phyloP scores from a whole-genome alignment of 2,329 filamentous ascomycete genomes.

The Claviceps digitariae region DNA sequence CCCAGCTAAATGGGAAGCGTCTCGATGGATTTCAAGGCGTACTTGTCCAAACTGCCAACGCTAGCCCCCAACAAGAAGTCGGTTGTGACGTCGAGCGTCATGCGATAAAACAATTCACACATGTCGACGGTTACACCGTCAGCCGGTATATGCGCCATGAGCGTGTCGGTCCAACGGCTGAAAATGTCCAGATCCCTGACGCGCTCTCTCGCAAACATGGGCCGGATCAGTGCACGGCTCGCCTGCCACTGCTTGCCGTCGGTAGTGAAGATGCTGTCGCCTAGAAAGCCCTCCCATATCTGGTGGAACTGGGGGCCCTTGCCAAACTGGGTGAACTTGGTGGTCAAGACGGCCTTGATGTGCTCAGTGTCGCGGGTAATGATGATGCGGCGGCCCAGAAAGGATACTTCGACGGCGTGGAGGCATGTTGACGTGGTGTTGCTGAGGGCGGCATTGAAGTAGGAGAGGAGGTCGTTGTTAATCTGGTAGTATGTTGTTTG shows the following conservation, averaged over 20 bases:
- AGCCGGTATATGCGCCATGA: slow-evolving; percentile 2
- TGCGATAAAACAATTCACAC: neutral
- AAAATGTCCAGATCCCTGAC: slow-evolving; percentile 70
- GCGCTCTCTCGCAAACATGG: slow-evolving; percentile 76
- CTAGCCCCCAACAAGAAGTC: neutral
- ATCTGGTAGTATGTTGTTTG: slow-evolving; percentile 3
- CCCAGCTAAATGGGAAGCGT: too few species aligned
- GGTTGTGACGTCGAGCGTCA: neutral
- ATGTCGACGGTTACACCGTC: slow-evolving; percentile 1
- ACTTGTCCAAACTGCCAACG: slow-evolving; percentile 21
- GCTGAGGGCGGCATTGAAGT: neutral
- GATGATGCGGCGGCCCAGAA: slow-evolving; percentile 44
- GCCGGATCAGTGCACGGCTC: slow-evolving; percentile 64
- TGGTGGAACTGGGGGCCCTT: slow-evolving; percentile 63
- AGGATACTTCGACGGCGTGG: slow-evolving; percentile 34
- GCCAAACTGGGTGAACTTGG: slow-evolving; percentile 72
- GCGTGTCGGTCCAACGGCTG: slow-evolving; percentile 28
- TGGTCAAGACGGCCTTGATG: slow-evolving; percentile 75
- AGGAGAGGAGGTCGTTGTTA: slow-evolving; percentile 2
- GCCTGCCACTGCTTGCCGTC: slow-evolving; percentile 68
- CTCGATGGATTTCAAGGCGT: neutral
- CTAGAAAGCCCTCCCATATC: slow-evolving; percentile 64
- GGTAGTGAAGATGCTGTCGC: slow-evolving; percentile 63
- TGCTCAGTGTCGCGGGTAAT: slow-evolving; percentile 78
- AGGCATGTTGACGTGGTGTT: neutral